Evolutionary conservation across 2,329 filamentous ascomycete genomes (phyloP).

Genomic region (Hansfordia pulvinata): DNA sequence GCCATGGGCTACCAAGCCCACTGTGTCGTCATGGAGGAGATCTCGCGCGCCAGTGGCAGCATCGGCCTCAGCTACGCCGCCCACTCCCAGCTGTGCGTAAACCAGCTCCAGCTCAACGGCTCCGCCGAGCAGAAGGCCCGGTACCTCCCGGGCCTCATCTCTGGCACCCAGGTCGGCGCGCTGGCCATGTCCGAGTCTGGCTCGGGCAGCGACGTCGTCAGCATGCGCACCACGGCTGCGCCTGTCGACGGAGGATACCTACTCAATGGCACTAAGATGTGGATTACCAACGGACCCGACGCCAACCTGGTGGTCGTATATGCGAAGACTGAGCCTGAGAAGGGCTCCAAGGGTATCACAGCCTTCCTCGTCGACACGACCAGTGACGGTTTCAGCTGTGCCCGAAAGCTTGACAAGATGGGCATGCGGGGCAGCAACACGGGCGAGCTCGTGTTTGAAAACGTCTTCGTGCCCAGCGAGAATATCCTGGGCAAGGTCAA

Average conservation of each 20-base stretch:
- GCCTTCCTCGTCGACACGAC: conserved; percentile 77
- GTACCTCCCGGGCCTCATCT: conserved; percentile 69
- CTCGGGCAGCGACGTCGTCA: conserved; percentile 85
- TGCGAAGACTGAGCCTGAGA: conserved; percentile 76
- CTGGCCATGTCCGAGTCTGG: conserved; percentile 92
- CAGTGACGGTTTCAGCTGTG: conserved; percentile 66
- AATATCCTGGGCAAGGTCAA: conserved; percentile 73
- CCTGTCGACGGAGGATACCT: conserved; percentile 73
- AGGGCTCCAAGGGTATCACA: conserved; percentile 80
- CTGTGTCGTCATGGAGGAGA: conserved; percentile 88
- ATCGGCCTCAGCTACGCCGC: conserved; percentile 89
- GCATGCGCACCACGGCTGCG: conserved; percentile 80
- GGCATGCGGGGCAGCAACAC: conserved; percentile 97
- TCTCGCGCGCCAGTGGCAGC: conserved; percentile 72
- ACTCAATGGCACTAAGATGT: conserved; percentile 92
- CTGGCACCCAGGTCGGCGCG: conserved; percentile 70
- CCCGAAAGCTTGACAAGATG: conserved; percentile 90
- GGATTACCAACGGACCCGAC: conserved; percentile 97
- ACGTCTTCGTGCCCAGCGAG: conserved; percentile 74
- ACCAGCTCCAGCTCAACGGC: conserved; percentile 89
- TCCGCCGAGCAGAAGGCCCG: conserved; percentile 63
- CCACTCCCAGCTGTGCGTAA: conserved; percentile 91
- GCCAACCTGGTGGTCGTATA: conserved; percentile 94
- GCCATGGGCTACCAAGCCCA: conserved; percentile 95
- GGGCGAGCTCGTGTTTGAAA: conserved; percentile 82